Evolutionary conservation across 2,329 filamentous ascomycete species (phyloP), one percentile per base, ranked within the genome.

Genomic region (Chaetomium globosum): DNA sequence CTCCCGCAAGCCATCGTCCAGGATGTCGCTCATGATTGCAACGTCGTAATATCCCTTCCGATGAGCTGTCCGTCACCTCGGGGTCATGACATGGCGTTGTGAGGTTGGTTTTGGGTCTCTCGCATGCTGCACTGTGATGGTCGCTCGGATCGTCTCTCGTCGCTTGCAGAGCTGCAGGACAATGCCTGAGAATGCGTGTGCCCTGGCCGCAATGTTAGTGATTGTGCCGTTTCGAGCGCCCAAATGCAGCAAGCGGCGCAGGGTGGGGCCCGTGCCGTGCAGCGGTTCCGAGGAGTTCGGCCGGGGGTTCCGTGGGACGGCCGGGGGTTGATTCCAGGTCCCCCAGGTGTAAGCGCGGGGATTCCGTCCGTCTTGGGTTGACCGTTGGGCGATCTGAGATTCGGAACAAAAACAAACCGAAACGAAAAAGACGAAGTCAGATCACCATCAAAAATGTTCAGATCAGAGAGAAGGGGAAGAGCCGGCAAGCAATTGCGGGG

Each of bases 1-100:
- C n/a, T 65, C 64, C 30, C 60, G 61, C 61, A 65, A 28, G 49
- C 48, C 56, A 63, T 59, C 51, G 36, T 66, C 48, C 33, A 64
- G 65, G 52, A 64, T 64, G 61, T 59, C 54, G 56, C 53, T 63
- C 69, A 70, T 68, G 49, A 54, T 49, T 70, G 65, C 67, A 61
- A 69, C 69, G 61, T 69, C 62, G 65, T 59, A 69, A 69, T 70
- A 65, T 68, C 65, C 56, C 60, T 28, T 61, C 30, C 43, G 21
- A 26, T 63, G 61, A 46, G 43, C 28, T 30, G n/a, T 36, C 33
- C 7, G 53, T 46, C 21, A 61, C 52, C 23, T 21, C 53, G 16
- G 59, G 53, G 53, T 64, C 57, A 68, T 59, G 63, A 59, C 62
- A 63, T 64, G 57, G 52, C 43, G 46, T 58, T 54, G 53, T 57